Evolutionary conservation across 805 yeast genomes (phyloP).

Genomic region (Huiozyma sinensis): DNA sequence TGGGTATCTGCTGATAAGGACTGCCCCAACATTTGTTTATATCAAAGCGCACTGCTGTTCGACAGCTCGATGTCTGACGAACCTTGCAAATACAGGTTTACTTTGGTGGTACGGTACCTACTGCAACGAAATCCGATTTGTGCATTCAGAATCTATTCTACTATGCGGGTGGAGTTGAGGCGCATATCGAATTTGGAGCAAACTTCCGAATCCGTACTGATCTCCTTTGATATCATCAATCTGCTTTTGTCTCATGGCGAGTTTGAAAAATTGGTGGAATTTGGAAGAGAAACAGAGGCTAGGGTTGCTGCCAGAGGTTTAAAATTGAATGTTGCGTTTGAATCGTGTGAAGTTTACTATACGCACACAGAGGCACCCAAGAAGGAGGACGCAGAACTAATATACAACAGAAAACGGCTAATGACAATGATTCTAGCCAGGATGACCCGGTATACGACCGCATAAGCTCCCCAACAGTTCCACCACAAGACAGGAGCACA

Average conservation of each 20-base stretch:
- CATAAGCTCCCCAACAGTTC: too few relatives aligned
- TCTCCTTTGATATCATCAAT: slow-evolving; percentile 22
- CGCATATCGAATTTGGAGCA: slow-evolving; percentile 19
- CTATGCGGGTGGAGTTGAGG: slow-evolving; percentile 21
- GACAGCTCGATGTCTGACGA: slow-evolving; percentile 25
- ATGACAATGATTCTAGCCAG: slow-evolving; percentile 11
- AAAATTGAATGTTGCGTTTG: slow-evolving; percentile 7
- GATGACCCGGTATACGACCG: slow-evolving; percentile 6
- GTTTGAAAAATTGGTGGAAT: slow-evolving; percentile 14
- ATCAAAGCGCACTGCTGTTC: slow-evolving; percentile 23
- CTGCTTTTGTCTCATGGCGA: slow-evolving; percentile 20
- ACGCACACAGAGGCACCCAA: slow-evolving; percentile 6
- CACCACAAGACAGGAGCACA: too few relatives aligned
- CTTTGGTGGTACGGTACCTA: slow-evolving; percentile 20
- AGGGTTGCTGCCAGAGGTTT: slow-evolving; percentile 15
- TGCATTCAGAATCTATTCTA: slow-evolving; percentile 23
- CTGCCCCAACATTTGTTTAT: slow-evolving; percentile 19
- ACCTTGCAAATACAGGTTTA: slow-evolving; percentile 22
- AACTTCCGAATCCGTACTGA: slow-evolving; percentile 17
- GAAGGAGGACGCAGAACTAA: slow-evolving; percentile 4
- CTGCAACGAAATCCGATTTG: slow-evolving; percentile 20
- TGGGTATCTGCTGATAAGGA: slow-evolving; percentile 21
- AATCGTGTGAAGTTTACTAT: slow-evolving; percentile 5
- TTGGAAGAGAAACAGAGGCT: slow-evolving; percentile 8
- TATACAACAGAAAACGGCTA: slow-evolving; percentile 14